These are phyloP conservation scores for Botrytis fragariae DNA, from an alignment of 2,329 filamentous ascomycete species.

Conservation along the genomic window DNA sequence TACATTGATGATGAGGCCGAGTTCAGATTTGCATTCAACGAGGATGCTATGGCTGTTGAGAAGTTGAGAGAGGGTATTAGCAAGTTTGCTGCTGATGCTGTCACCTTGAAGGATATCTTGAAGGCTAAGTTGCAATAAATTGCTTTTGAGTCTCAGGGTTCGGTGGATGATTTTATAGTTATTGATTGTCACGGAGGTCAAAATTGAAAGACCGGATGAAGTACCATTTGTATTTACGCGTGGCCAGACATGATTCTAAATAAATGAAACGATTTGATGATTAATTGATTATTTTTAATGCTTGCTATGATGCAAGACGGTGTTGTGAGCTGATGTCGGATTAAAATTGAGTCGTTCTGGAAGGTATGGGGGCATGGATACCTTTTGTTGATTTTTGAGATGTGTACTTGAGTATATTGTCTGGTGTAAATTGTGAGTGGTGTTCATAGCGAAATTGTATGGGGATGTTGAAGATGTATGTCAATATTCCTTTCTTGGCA, in stretches of 20 bases:
- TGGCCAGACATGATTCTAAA: background rate
- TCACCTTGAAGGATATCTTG: slow-evolving; percentile 90
- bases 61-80: slow-evolving; percentile 99
- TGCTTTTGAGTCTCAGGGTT: slow-evolving; percentile 1
- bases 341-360: background rate
- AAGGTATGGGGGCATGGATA: background rate
- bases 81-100: slow-evolving; percentile 95
- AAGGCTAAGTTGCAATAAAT: slow-evolving; percentile 68
- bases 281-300: background rate
- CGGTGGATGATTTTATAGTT: background rate
- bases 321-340: background rate
- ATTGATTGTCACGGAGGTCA: slow-evolving; percentile 7
- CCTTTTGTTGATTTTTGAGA: background rate
- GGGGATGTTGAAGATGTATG: background rate
- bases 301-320: background rate
- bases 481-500: background rate
- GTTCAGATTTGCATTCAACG: slow-evolving; percentile 99
- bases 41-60: slow-evolving; percentile 98
- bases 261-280: slow-evolving; percentile 12
- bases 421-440: background rate
- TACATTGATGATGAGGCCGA: slow-evolving; percentile 86
- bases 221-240: slow-evolving; percentile 1
- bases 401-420: background rate
- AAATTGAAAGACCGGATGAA: slow-evolving; percentile 6
- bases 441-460: background rate